Evolutionary conservation across 441 rosid species (phyloP).

Genomic region (Populus trichocarpa): DNA sequence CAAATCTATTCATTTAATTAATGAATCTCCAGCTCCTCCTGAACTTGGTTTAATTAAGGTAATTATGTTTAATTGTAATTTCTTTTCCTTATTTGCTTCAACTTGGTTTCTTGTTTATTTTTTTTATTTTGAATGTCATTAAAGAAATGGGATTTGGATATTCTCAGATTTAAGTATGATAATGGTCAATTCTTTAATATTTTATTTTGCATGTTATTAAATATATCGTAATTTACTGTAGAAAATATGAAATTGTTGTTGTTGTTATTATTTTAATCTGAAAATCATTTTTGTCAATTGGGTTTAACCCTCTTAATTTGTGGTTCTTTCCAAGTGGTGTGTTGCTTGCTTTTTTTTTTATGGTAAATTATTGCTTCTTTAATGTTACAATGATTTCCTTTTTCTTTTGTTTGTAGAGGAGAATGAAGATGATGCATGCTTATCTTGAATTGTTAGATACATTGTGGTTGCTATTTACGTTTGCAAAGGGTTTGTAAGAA

Average conservation of each 20-base stretch:
- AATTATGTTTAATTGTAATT: not conserved
- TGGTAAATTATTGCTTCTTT: not conserved
- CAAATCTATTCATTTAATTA: not conserved
- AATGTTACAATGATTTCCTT: not conserved
- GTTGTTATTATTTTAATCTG: not conserved
- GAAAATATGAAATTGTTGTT: not conserved
- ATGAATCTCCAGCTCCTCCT: not conserved
- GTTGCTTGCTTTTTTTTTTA: not conserved
- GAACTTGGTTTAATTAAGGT: not conserved
- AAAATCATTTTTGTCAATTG: not conserved
- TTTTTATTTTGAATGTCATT: not conserved
- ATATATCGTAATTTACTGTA: not conserved
- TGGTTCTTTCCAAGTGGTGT: not conserved
- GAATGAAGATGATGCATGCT: not conserved
- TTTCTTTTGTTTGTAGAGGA: not conserved
- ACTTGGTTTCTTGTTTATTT: not conserved
- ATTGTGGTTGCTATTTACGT: not conserved
- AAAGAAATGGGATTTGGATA: not conserved
- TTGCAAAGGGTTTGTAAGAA: not conserved
- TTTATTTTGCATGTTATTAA: not conserved
- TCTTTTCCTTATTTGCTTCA: not conserved
- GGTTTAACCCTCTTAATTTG: not conserved
- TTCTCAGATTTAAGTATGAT: not conserved
- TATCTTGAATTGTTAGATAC: not conserved
- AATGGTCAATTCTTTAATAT: not conserved